These are phyloP conservation scores for Coniochaeta sp. DNA, from an alignment of 2,329 filamentous ascomycete species.

Conservation along the genomic window DNA sequence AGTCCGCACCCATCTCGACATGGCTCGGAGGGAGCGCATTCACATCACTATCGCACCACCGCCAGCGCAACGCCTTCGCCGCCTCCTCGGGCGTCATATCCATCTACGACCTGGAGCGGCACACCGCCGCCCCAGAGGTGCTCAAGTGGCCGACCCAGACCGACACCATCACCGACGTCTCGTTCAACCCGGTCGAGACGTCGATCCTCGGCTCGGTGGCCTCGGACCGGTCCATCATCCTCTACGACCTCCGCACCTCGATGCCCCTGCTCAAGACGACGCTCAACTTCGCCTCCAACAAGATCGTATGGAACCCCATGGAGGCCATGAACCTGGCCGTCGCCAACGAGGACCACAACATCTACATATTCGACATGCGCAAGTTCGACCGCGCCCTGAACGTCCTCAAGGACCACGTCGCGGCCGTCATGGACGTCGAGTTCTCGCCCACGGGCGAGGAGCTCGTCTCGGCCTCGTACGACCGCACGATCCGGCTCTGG, in stretches of 20 bases:
- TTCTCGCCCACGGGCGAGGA: constrained; percentile 93
- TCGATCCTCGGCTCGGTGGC: constrained; percentile 81
- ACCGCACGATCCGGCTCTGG: constrained; percentile 84
- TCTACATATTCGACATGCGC: constrained; percentile 89
- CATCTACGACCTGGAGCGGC: constrained; percentile 80
- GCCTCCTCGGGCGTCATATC: constrained; percentile 70
- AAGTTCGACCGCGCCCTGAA: constrained; percentile 84
- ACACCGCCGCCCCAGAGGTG: constrained; percentile 73
- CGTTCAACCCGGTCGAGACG: constrained; percentile 92
- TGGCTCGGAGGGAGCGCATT: constrained; percentile 82
- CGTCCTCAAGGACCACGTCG: constrained; percentile 81
- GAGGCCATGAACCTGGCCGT: constrained; percentile 63
- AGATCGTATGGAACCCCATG: constrained; percentile 90
- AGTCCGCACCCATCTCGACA: constrained; percentile 68
- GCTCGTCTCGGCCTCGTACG: constrained; percentile 82
- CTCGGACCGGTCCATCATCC: constrained; percentile 76
- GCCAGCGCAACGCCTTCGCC: constrained; percentile 71
- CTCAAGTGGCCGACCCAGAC: constrained; percentile 81
- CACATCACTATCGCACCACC: constrained; percentile 61
- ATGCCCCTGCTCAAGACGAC: constrained; percentile 75
- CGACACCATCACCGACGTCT: constrained; percentile 82
- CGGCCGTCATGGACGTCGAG: constrained; percentile 92
- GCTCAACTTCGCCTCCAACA: constrained; percentile 76
- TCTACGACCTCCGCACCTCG: constrained; percentile 87
- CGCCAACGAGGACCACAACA: constrained; percentile 90